Evolutionary conservation across 73 alveolate species (phyloP).

Genomic region (Uronychia binucleata): DNA sequence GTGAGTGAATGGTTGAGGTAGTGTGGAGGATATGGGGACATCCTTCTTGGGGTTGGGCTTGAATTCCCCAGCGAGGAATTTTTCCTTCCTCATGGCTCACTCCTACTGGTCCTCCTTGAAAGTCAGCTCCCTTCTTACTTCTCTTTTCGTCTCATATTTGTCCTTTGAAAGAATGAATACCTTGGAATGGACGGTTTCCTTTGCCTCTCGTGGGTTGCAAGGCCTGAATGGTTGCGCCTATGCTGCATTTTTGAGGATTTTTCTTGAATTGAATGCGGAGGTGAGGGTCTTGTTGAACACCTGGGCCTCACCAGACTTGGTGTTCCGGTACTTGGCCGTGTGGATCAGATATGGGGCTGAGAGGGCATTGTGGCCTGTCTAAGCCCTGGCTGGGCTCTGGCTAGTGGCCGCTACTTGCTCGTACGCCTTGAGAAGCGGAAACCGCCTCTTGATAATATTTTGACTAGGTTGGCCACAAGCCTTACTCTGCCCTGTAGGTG

Average conservation of each 20-base stretch:
- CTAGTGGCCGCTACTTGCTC: neutral
- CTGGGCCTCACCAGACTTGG: neutral
- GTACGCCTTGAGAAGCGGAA: neutral
- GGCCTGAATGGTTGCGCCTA: neutral
- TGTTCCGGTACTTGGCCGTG: neutral
- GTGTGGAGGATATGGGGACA: too few relatives aligned
- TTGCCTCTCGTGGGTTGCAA: neutral
- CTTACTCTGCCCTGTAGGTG: neutral
- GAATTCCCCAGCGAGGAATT: neutral
- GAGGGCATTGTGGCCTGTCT: neutral
- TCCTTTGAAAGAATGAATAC: neutral
- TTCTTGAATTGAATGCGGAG: neutral
- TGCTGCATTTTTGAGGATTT: neutral
- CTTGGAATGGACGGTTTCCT: neutral
- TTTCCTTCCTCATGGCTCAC: neutral
- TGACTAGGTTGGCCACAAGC: neutral
- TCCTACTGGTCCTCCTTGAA: neutral
- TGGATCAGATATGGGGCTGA: neutral
- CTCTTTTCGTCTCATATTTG: neutral
- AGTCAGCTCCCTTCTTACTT: neutral
- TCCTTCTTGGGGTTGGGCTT: neutral
- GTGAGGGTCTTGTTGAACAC: neutral
- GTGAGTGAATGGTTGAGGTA: too few relatives aligned
- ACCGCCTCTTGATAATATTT: neutral
- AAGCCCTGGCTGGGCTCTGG: neutral